Conservation (phyloP, 768 basidiomycete genomes). For the Pleurotus tuber-regium region DNA sequence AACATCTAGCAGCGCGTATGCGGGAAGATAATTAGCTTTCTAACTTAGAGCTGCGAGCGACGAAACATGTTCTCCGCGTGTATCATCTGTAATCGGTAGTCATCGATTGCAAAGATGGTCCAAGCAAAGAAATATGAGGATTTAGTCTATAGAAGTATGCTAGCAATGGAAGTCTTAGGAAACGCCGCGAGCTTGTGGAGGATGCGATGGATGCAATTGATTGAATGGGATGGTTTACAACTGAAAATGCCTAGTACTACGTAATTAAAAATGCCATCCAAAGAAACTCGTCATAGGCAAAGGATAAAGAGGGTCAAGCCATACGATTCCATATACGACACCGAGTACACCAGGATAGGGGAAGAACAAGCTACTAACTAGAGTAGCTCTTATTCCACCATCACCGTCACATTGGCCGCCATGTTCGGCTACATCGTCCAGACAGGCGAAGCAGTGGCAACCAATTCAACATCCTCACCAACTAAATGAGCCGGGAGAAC, state of each 20-base stretch:
- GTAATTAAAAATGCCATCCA: neutral
- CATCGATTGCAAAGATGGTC: no score
- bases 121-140: no score
- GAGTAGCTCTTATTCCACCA: neutral
- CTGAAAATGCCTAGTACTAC: neutral
- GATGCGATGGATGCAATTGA: neutral
- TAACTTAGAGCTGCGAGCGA: neutral
- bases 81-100: neutral
- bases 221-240: neutral
- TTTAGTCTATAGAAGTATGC: no score
- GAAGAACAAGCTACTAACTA: neutral
- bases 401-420: neutral
- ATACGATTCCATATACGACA: conserved; percentile 2
- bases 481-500: no score
- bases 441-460: no score
- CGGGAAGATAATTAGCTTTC: neutral
- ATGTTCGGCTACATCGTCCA: neutral
- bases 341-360: neutral
- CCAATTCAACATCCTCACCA: no score
- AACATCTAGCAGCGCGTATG: no score
- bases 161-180: neutral
- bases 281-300: neutral
- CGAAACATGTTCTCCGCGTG: neutral
- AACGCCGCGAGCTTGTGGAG: neutral
- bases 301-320: neutral